Base-by-base conservation (phyloP, 1,284 basidiomycete genomes). In the Sporisorium iseilematis-ciliati region DNA sequence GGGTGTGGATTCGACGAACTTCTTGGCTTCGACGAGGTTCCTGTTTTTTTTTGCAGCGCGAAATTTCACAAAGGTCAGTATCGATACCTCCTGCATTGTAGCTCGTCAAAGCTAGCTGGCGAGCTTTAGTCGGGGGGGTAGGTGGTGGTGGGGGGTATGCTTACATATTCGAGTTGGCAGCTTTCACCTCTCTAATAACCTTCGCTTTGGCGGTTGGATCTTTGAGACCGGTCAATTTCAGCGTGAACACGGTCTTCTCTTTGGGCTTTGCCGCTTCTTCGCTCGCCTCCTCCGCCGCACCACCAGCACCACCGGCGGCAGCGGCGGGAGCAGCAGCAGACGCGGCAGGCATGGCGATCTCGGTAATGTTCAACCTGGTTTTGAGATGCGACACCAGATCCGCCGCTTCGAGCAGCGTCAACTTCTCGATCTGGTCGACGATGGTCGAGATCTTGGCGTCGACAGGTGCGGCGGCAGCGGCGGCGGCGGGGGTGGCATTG, bases 121-220 rank as follows among this genome's bases (percentile, higher is more conserved):
- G n/a, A n/a, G n/a, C n/a, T n/a, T n/a, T n/a, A n/a, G n/a, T n/a
- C n/a, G n/a, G n/a, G n/a, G n/a, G n/a, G n/a, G n/a, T n/a, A n/a
- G n/a, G n/a, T n/a, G n/a, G n/a, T n/a, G n/a, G n/a, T n/a, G n/a
- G n/a, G n/a, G n/a, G n/a, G n/a, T n/a, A 7, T 29, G 74, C 72
- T 16, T 61, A 75, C 82, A 84, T 85, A 45, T 57, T 77, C 41
- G 55, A 66, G 75, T 84, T 82, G 52, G 78, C 62, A 10, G 93
- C 93, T 89, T 99, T 99, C 82, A 99, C 93, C 87, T 99, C 97
- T 81, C 93, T 91, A 85, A 99, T 99, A 80, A 98, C 91, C 89
- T 99, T 99, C 45, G 97, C 93, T 87, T 99, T 85, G 21, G 83
- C 83, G 12, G 72, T 75, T n/a, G 83, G 70, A n/a, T 82, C 77